Evolutionary conservation across 2,329 filamentous ascomycete species (phyloP).

Genomic region (Aspergillus brunneoviolaceus): DNA sequence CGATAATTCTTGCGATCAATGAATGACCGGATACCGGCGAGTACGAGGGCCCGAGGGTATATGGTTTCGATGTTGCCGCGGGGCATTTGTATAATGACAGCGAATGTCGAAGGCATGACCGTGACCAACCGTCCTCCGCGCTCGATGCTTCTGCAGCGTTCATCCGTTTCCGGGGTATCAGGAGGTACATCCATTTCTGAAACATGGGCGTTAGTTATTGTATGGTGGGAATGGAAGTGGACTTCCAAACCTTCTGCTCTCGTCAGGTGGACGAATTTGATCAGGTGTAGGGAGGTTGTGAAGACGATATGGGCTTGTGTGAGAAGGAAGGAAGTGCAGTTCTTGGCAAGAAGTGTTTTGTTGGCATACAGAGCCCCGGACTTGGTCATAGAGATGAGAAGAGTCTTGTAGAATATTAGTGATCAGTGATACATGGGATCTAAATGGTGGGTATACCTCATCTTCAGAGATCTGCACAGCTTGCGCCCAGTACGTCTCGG

Average conservation of each 20-base stretch:
- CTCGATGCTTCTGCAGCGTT: constrained; percentile 88
- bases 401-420: constrained; percentile 36
- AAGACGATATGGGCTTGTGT: constrained; percentile 83
- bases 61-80: constrained; percentile 94
- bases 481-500: constrained; percentile 41
- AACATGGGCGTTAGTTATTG: constrained; percentile 22
- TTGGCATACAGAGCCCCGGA: constrained; percentile 79
- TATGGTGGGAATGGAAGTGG: constrained; percentile 23
- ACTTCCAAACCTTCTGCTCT: constrained; percentile 56
- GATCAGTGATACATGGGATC: background rate
- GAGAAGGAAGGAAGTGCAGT: constrained; percentile 86
- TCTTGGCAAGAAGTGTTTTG: constrained; percentile 70
- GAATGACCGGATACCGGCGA: constrained; percentile 80
- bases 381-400: constrained; percentile 66
- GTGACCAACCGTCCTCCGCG: constrained; percentile 83
- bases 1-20: constrained; percentile 80
- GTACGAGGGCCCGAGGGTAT: constrained; percentile 85
- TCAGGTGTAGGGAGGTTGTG: constrained; percentile 85
- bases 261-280: constrained; percentile 89
- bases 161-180: constrained; percentile 88
- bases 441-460: constrained; percentile 31
- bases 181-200: constrained; percentile 75
- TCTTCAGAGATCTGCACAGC: constrained; percentile 39
- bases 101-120: constrained; percentile 83
- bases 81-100: constrained; percentile 88